Base-by-base conservation (phyloP, 371 early-diverging fungal genomes). In the Saksenaea vasiformis region DNA sequence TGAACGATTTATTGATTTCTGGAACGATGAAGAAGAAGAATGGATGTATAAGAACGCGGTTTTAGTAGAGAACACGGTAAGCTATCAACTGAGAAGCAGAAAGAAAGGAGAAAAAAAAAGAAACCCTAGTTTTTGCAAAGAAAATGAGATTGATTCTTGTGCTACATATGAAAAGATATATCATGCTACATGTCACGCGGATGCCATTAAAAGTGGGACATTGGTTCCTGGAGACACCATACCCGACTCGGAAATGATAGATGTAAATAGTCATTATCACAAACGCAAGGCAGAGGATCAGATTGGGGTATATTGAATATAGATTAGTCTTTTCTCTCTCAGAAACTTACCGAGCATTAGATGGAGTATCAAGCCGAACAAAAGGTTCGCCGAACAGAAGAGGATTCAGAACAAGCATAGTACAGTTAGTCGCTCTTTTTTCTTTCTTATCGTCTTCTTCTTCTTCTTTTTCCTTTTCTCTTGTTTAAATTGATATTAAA, bases 21-120 rank as follows among this genome's bases (percentile, higher is more conserved):
- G 90, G 86, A 90, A 93, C 68, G 96, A 96, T 56, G 90, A 89
- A 27, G 89, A 90, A 55, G 97, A 97, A 62, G 90, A 90, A 41
- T 97, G 97, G 97, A 89, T 92, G 82, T 90, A 90, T 58, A 86
- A 89, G 44, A 91, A 92, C 67, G 93, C 95, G 3, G 78, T 93
- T 1, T 69, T 84, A 26, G 85, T 88, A 10, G 88, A 91, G 47
- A 82, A 84, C 4, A 74, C 80, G 78, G 89, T 93, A 82, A 76
- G 64, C 36, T 22, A 31, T 31, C 31, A 31, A 7, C 4, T 7
- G 31, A 31, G 31, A 31, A 31, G 31, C 31, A 47, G 22, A 57
- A 14, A 24, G 34, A 51, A 36, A 13, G 19, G 1, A 13, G 17
- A 27, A 36, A n/a, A 37, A 58, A 8, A 24, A 51, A 14, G 24